phyloP scores from a whole-genome alignment of 1,139 yeast genomes.

The Geotrichum phurueaensis region DNA sequence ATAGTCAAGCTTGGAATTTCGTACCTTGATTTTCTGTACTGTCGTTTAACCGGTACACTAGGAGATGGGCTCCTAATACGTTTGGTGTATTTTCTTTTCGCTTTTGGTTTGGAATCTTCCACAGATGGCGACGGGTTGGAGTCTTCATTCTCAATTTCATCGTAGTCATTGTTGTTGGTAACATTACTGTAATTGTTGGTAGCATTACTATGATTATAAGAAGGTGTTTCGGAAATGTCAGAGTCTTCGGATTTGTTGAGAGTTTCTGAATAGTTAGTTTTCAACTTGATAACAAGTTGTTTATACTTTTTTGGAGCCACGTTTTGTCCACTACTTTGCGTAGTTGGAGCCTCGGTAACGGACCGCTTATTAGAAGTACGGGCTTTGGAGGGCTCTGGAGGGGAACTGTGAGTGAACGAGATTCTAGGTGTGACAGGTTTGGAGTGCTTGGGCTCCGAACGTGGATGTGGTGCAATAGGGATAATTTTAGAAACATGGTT shows the following conservation, averaged over 20 bases:
- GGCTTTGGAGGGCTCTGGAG: not conserved
- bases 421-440: not conserved
- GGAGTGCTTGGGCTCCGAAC: not conserved
- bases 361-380: not conserved
- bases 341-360: not conserved
- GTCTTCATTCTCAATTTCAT: not conserved
- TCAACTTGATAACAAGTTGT: conserved; percentile 8
- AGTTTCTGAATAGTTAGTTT: conserved; percentile 6
- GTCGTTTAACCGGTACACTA: not conserved
- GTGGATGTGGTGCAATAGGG: not conserved
- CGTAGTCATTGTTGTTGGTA: not conserved
- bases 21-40: not conserved
- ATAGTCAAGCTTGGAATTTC: not conserved
- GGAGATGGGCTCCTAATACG: not conserved
- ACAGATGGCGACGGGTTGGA: not conserved
- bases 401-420: not conserved
- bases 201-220: not conserved
- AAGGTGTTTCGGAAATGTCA: not conserved
- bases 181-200: too few relatives aligned
- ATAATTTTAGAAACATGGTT: not conserved
- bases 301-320: not conserved
- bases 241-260: not conserved
- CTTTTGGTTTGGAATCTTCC: not conserved
- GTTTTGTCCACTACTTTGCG: not conserved
- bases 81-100: not conserved